A percentile compares a stretch with the other conserved stretches of the same genome.
Conservation (phyloP, 805 yeast species). For the Cyberlindnera mycetangii region DNA sequence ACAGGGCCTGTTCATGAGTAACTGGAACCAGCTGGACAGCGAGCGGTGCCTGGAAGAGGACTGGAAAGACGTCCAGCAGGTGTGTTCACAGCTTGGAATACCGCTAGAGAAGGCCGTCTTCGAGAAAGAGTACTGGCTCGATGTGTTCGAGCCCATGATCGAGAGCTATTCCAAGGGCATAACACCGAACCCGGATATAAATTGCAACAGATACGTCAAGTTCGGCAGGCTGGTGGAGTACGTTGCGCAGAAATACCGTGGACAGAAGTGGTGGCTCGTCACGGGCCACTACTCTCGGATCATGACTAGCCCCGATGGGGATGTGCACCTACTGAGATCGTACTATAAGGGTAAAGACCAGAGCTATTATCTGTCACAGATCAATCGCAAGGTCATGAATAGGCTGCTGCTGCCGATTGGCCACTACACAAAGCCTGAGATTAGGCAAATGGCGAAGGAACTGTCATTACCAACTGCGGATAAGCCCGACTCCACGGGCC, state of each 20-base stretch:
- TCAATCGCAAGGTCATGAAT: slow-evolving; percentile 43
- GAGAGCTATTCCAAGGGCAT: slow-evolving; percentile 63
- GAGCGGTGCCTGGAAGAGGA: slow-evolving; percentile 79
- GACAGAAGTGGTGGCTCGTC: slow-evolving; percentile 72
- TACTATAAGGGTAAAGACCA: slow-evolving; percentile 72
- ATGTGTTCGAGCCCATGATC: slow-evolving; percentile 92
- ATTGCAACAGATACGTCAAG: slow-evolving; percentile 81
- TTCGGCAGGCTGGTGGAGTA: slow-evolving; percentile 74
- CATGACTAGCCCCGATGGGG: slow-evolving; percentile 33
- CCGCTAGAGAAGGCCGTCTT: slow-evolving; percentile 76
- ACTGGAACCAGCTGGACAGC: slow-evolving; percentile 46
- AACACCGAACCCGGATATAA: slow-evolving; percentile 95
- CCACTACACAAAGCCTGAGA: slow-evolving; percentile 67
- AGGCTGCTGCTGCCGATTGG: slow-evolving; percentile 79
- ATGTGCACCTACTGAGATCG: slow-evolving; percentile 54
- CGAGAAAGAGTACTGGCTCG: slow-evolving; percentile 89
- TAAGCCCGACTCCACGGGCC: slow-evolving; percentile 93
- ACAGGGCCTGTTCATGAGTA: slow-evolving; percentile 87
- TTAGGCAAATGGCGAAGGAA: slow-evolving; percentile 62
- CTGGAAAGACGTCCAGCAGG: slow-evolving; percentile 77
- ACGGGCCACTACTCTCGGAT: slow-evolving; percentile 81
- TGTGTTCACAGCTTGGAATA: slow-evolving; percentile 58
- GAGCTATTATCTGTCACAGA: slow-evolving; percentile 80
- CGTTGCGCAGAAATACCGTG: slow-evolving; percentile 38
- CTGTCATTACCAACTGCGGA: slow-evolving; percentile 55